Percentiles rank a stretch among this genome's conserved stretches.
phyloP scores from a whole-genome alignment of 2,329 filamentous ascomycete species.

The Diplodia mutila region DNA sequence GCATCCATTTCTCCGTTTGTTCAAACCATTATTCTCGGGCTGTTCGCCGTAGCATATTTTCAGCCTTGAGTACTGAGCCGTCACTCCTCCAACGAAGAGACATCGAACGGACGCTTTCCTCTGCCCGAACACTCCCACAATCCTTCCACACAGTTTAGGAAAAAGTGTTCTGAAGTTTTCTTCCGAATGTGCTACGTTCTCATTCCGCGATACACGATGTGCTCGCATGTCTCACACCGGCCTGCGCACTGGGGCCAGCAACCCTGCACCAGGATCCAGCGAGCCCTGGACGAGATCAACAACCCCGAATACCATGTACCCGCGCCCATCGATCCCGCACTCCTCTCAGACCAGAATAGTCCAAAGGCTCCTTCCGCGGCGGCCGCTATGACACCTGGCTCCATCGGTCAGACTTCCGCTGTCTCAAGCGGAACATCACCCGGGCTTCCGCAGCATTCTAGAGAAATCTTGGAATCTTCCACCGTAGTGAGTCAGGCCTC shows the following conservation, averaged over 20 bases:
- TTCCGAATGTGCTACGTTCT: background rate
- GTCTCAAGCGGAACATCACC: background rate
- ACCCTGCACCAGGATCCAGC: background rate
- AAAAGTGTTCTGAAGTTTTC: background rate
- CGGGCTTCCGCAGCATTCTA: background rate
- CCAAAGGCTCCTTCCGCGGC: background rate
- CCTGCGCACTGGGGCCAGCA: conserved; percentile 11
- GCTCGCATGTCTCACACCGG: conserved; percentile 5
- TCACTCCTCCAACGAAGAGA: background rate
- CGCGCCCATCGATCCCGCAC: background rate
- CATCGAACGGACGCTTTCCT: background rate
- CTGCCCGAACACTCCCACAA: no score
- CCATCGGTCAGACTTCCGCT: background rate
- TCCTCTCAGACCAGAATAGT: background rate
- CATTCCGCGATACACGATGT: conserved; percentile 10
- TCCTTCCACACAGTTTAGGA: background rate
- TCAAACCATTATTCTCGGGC: background rate
- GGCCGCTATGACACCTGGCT: background rate
- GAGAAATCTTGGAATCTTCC: background rate
- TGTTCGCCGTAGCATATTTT: background rate
- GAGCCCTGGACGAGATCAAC: conserved; percentile 1
- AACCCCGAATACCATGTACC: background rate
- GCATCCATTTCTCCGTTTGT: background rate
- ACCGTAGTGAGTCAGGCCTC: no score
- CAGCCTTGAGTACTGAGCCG: background rate